A percentile compares a stretch with the other conserved stretches of the same genome.
Evolutionary conservation across 176 grass and related monocot genomes (phyloP).

Genomic region (Canna indica): DNA sequence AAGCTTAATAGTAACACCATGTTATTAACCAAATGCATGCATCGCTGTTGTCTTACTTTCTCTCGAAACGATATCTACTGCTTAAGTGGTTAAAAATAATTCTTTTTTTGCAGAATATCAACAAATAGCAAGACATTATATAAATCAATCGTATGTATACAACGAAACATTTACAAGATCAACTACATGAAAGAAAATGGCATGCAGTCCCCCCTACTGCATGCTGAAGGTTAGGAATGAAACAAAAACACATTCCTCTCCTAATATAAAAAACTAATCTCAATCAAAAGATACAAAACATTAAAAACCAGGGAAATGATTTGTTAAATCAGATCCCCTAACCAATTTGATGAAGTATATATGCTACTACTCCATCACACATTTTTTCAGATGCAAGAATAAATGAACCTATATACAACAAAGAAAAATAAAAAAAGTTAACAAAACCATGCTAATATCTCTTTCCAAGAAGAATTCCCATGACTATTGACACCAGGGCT

Average conservation of each 20-base stretch:
- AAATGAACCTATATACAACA: background rate
- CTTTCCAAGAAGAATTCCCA: constrained; percentile 83
- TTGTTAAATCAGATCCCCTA: background rate
- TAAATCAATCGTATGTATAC: background rate
- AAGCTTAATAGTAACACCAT: too few species aligned
- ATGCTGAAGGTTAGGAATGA: constrained; percentile 54
- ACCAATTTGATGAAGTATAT: background rate
- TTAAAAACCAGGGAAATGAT: background rate
- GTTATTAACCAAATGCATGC: too few species aligned
- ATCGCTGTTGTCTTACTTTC: too few species aligned
- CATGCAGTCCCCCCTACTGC: constrained; percentile 33
- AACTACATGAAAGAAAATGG: constrained; percentile 24
- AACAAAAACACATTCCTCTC: constrained; percentile 68
- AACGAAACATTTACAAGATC: background rate
- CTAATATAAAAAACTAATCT: constrained; percentile 1
- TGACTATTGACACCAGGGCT: constrained; percentile 55
- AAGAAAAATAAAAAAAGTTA: background rate
- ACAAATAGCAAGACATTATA: background rate
- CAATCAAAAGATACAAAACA: background rate
- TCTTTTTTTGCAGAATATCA: background rate
- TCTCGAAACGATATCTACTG: too few species aligned
- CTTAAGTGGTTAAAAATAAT: constrained; percentile 13
- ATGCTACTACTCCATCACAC: too few species aligned
- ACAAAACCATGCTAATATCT: constrained; percentile 45
- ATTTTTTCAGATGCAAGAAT: background rate